A percentile compares a stretch with the other conserved stretches of the same genome.
Evolutionary conservation across 164 flowering plant species (phyloP).

Genomic region (Pachysandra terminalis): DNA sequence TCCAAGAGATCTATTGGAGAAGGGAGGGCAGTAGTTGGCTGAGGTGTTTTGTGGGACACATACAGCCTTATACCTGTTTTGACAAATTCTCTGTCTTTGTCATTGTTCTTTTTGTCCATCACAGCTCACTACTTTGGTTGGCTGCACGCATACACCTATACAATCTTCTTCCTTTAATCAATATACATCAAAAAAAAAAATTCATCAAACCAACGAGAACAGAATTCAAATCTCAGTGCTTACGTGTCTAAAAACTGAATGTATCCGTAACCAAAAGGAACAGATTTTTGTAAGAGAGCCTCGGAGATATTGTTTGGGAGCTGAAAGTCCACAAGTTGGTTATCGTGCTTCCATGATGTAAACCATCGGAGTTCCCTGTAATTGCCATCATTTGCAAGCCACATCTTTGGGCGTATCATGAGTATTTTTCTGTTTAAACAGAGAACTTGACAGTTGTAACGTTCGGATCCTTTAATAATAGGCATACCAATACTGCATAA

Average conservation of each 20-base stretch:
- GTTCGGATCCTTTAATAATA: slow-evolving; percentile 70
- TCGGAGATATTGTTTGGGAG: slow-evolving; percentile 70
- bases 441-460: slow-evolving; percentile 87
- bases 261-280: slow-evolving; percentile 91
- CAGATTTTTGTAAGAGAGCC: slow-evolving; percentile 62
- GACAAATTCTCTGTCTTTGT: too few species aligned
- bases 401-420: slow-evolving; percentile 96
- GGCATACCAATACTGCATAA: slow-evolving; percentile 99
- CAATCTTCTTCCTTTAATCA: too few species aligned
- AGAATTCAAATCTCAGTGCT: background rate
- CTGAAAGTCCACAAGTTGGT: slow-evolving; percentile 68
- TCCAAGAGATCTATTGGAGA: too few species aligned
- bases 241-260: slow-evolving; percentile 89
- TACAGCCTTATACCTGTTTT: too few species aligned
- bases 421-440: slow-evolving; percentile 79
- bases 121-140: too few species aligned
- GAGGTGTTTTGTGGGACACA: too few species aligned
- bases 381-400: slow-evolving; percentile 96
- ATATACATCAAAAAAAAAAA: too few species aligned
- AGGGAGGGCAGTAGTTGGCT: too few species aligned
- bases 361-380: slow-evolving; percentile 97
- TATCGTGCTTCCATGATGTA: slow-evolving; percentile 80
- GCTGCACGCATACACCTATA: too few species aligned
- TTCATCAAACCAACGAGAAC: background rate
- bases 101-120: too few species aligned